phyloP scores from a whole-genome alignment of 306 rosid species.

The Morella rubra region DNA sequence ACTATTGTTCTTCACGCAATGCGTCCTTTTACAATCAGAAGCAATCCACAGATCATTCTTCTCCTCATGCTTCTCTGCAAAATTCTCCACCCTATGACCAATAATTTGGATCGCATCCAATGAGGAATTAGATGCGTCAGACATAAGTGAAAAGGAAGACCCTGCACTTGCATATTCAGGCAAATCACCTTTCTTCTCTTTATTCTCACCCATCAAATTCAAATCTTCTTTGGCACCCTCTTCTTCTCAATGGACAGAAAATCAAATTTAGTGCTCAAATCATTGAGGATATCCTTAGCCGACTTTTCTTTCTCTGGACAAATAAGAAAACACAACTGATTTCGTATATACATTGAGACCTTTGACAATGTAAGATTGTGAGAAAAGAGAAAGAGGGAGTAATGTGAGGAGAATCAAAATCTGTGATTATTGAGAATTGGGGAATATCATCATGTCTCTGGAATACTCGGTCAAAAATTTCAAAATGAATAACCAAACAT shows the following conservation, averaged over 20 bases:
- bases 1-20: neutral
- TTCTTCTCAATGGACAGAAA: no score
- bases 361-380: neutral
- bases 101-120: constrained; percentile 26
- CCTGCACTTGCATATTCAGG: no score
- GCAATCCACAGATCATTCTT: neutral
- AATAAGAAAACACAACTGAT: neutral
- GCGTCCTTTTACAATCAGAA: constrained; percentile 1
- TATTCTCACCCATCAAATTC: no score
- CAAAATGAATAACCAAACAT: neutral
- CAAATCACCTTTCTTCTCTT: no score
- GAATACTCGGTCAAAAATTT: neutral
- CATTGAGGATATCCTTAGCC: no score
- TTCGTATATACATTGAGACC: neutral
- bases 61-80: neutral
- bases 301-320: constrained; percentile 14
- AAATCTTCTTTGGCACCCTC: no score
- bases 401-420: constrained; percentile 32
- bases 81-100: constrained; percentile 17
- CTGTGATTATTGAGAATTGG: neutral
- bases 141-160: constrained; percentile 19
- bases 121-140: constrained; percentile 34
- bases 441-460: neutral
- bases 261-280: no score
- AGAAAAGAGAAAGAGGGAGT: constrained; percentile 2